Evolutionary conservation across 805 yeast species (phyloP).

Genomic region (Candida dajiaensis): DNA sequence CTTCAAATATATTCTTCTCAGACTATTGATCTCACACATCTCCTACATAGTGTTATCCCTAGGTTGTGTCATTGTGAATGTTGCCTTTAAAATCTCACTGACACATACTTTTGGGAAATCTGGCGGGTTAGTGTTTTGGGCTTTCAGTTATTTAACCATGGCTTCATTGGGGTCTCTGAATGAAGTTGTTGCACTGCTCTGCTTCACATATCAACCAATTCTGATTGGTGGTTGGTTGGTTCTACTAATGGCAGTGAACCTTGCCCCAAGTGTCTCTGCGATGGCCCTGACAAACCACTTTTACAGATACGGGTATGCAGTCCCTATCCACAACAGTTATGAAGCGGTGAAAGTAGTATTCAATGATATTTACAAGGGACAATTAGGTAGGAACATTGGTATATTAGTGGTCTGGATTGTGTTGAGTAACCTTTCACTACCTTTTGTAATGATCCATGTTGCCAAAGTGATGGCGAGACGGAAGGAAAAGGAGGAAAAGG

Average conservation of each 20-base stretch:
- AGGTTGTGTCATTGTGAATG: conserved; percentile 50
- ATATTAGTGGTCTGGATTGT: conserved; percentile 56
- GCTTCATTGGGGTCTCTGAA: conserved; percentile 67
- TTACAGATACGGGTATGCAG: conserved; percentile 57
- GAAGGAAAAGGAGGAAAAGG: neutral
- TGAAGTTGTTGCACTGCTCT: conserved; percentile 51
- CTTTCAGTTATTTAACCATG: conserved; percentile 59
- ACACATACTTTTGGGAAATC: conserved; percentile 51
- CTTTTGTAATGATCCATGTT: conserved; percentile 33
- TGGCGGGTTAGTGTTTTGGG: conserved; percentile 72
- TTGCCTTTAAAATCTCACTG: conserved; percentile 60
- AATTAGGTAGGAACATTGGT: conserved; percentile 55
- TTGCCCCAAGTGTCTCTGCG: conserved; percentile 61
- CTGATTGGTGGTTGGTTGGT: conserved; percentile 66
- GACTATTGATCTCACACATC: conserved; percentile 36
- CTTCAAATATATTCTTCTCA: conserved; percentile 36
- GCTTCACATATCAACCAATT: conserved; percentile 52
- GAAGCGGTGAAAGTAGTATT: conserved; percentile 55
- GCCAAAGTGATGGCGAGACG: conserved; percentile 8
- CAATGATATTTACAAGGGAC: conserved; percentile 48
- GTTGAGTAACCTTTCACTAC: conserved; percentile 35
- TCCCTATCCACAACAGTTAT: conserved; percentile 62
- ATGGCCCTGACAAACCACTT: conserved; percentile 49
- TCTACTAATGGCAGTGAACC: conserved; percentile 57
- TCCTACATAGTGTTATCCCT: conserved; percentile 54